A percentile compares a stretch with the other conserved stretches of the same genome.
Conservation (phyloP, 768 basidiomycete genomes). For the Auricularia sp. region DNA sequence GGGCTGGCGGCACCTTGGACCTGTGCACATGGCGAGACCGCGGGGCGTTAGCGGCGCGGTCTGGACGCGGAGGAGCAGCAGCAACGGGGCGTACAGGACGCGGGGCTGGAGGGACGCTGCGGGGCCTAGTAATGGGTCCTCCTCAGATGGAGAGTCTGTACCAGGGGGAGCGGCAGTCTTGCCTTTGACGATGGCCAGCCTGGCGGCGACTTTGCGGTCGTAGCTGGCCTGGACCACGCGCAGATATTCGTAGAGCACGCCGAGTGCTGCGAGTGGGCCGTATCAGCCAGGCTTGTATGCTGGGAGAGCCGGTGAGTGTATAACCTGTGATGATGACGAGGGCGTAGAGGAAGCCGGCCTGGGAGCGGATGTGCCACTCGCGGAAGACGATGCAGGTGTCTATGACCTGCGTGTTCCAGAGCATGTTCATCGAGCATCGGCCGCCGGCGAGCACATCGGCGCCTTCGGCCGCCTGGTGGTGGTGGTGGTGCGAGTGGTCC, state of each 20-base stretch:
- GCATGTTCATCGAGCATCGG: constrained; percentile 67
- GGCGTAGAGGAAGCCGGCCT: constrained; percentile 48
- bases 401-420: constrained; percentile 74
- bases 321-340: constrained; percentile 46
- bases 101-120: constrained; percentile 25
- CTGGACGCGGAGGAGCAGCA: constrained; percentile 15
- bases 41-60: not conserved
- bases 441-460: not conserved
- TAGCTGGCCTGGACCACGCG: constrained; percentile 49
- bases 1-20: constrained; percentile 7
- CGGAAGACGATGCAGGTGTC: constrained; percentile 76
- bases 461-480: not conserved
- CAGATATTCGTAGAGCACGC: constrained; percentile 74
- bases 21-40: not conserved
- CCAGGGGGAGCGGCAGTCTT: constrained; percentile 32
- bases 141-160: constrained; percentile 39
- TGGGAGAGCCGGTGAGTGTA: not conserved
- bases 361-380: constrained; percentile 63
- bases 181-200: constrained; percentile 30
- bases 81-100: constrained; percentile 23
- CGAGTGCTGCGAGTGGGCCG: constrained; percentile 24
- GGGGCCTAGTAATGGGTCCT: constrained; percentile 44
- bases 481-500: constrained; percentile 9
- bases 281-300: not conserved
- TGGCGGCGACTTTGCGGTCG: constrained; percentile 46